Base-by-base conservation (phyloP, 2,329 filamentous ascomycete genomes). In the Zymoseptoria pseudotritici region DNA sequence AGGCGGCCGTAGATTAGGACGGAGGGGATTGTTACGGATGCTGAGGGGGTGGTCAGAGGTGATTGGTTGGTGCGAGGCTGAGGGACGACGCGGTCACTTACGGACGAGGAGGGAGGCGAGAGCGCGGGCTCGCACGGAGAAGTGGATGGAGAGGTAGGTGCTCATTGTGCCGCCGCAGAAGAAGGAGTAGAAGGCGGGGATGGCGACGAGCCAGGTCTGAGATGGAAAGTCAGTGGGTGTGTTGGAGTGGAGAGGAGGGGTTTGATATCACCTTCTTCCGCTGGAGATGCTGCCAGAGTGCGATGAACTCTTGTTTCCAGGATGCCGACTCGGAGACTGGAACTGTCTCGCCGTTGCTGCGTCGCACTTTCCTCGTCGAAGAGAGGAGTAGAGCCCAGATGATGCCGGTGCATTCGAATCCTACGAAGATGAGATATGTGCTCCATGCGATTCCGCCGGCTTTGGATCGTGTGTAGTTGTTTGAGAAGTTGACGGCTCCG, bases 131-230 rank as follows among this genome's bases (percentile, higher is more conserved):
- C 72, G 64, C 17, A 74, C 72, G 3, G 69, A 71, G 59, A 74
- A 73, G 60, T 73, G 71, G 3, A 70, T 60, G 4, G 70, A 69
- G 6, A 73, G 64, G 56, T 74, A 74, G 1, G 73, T 75, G 2
- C 72, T 72, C 71, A 74, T 70, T 1, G 71, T 73, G 26, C 73
- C 74, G 26, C 73, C 73, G 20, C 72, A 75, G 65, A 75, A 76
- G 67, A 75, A 76, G 1, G 73, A 74, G 64, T 74, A 75, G 60
- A 75, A 73, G 1, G 71, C 68, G 0, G 73, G 73, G 8, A 74
- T 59, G 53, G 72, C 70, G 50, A 74, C 66, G 3, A 74, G 71
- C 71, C 61, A 64, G n/a, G 69, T 73, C 71, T 72, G 22, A 10
- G 13, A 21, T 55, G 7, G 10, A 50, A 8, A 5, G 55, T 50